phyloP scores from a whole-genome alignment of 345 rosid species.

The Raphanus sativus region DNA sequence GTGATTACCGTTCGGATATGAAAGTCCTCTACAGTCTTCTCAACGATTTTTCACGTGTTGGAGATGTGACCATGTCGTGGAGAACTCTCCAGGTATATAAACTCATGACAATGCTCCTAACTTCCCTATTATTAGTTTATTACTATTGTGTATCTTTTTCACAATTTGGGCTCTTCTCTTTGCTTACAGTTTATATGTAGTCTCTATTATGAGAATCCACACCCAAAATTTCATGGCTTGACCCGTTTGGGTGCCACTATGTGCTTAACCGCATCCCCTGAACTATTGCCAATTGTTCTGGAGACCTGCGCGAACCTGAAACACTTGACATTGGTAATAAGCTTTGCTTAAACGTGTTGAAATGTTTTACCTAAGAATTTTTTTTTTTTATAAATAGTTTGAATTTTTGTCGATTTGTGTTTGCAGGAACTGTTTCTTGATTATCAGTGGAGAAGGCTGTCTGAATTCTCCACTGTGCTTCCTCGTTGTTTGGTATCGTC shows the following conservation, averaged over 20 bases:
- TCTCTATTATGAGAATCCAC: background rate
- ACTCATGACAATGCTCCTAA: background rate
- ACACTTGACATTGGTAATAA: slow-evolving; percentile 1
- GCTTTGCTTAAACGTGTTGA: background rate
- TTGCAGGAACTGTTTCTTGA: background rate
- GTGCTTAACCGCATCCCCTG: background rate
- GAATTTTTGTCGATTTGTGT: background rate
- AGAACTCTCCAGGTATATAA: background rate
- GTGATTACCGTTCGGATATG: background rate
- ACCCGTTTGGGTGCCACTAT: slow-evolving; percentile 5
- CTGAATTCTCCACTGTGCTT: background rate
- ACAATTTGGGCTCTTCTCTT: background rate
- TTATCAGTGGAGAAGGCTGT: too few relatives aligned
- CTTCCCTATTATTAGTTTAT: background rate
- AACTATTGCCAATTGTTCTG: background rate
- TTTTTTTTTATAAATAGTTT: too few relatives aligned
- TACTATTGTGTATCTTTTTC: background rate
- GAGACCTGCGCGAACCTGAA: background rate
- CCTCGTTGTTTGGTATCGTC: background rate
- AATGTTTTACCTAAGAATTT: background rate
- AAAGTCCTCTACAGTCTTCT: background rate
- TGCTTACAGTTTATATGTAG: background rate
- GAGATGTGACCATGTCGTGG: slow-evolving; percentile 17
- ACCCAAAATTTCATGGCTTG: slow-evolving; percentile 5
- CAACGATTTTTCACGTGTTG: background rate